Conservation (phyloP, 1,284 basidiomycete genomes). For the Termitomyces sp. region DNA sequence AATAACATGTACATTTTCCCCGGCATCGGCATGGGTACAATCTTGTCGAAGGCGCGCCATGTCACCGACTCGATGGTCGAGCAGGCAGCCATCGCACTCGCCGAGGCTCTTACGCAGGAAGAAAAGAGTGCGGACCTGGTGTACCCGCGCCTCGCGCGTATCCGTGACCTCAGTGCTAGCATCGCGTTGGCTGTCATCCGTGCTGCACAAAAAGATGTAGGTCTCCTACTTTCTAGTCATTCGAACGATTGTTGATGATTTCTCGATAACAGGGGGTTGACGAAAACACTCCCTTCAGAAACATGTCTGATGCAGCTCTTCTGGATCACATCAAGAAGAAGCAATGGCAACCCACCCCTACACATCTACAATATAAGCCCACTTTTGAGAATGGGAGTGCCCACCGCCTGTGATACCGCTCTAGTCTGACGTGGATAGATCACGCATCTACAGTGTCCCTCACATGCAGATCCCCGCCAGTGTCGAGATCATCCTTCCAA, state of each 20-base stretch:
- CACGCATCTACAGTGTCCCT: constrained; percentile 41
- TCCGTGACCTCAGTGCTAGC: constrained; percentile 62
- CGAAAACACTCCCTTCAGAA: constrained; percentile 40
- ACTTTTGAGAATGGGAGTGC: not conserved
- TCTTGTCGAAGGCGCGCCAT: constrained; percentile 54
- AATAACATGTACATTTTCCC: constrained; percentile 77
- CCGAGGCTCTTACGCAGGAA: constrained; percentile 55
- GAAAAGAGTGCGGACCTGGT: constrained; percentile 54
- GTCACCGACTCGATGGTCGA: constrained; percentile 65
- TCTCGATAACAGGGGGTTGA: constrained; percentile 37
- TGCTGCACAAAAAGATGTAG: constrained; percentile 58
- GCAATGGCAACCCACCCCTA: constrained; percentile 49
- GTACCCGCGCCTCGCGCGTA: constrained; percentile 61
- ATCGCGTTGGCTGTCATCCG: constrained; percentile 62
- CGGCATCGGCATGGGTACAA: constrained; percentile 63
- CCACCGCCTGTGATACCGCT: constrained; percentile 8
- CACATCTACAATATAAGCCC: constrained; percentile 25
- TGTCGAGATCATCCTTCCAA: constrained; percentile 39
- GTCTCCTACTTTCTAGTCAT: constrained; percentile 16
- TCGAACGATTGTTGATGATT: not conserved
- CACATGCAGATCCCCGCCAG: constrained; percentile 24
- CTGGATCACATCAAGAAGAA: constrained; percentile 47
- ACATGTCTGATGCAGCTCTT: constrained; percentile 45
- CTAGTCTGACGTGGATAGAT: constrained; percentile 6
- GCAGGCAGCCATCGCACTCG: constrained; percentile 55